Conservation (phyloP, 1,284 basidiomycete species). For the Rhodotorula sp. region DNA sequence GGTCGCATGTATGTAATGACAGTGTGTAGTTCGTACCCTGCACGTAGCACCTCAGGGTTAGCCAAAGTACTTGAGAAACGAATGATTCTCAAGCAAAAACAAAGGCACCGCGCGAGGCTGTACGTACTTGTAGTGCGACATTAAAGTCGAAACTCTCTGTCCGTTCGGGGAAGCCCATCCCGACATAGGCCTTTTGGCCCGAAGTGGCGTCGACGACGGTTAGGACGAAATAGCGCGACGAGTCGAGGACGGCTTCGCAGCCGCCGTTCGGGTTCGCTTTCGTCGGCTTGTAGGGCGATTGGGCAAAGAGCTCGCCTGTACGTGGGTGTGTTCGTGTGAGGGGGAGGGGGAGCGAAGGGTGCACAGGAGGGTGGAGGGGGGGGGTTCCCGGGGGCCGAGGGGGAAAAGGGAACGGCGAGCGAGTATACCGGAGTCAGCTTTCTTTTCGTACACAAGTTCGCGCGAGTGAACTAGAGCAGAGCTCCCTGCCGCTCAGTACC, state of each 20-base stretch:
- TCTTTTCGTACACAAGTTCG: neutral
- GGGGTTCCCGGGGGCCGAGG: too few relatives aligned
- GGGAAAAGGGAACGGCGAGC: neutral
- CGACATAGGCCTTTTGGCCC: conserved; percentile 62
- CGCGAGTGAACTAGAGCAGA: neutral
- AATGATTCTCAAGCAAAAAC: too few relatives aligned
- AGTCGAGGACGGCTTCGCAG: conserved; percentile 94
- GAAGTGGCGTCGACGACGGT: conserved; percentile 41
- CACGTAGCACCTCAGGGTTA: too few relatives aligned
- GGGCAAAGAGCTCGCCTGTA: conserved; percentile 73
- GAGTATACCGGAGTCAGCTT: neutral
- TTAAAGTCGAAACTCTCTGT: conserved; percentile 93
- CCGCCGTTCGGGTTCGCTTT: conserved; percentile 59
- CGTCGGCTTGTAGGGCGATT: conserved; percentile 77
- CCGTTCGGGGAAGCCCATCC: conserved; percentile 85
- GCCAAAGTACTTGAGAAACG: too few relatives aligned
- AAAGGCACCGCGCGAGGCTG: too few relatives aligned
- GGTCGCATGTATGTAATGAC: too few relatives aligned
- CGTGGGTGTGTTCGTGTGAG: neutral
- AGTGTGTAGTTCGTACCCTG: too few relatives aligned
- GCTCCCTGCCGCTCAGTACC: too few relatives aligned
- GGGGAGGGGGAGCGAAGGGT: neutral
- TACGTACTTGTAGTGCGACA: conserved; percentile 88
- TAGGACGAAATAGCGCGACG: conserved; percentile 69
- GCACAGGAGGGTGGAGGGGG: neutral